A percentile compares a stretch with the other conserved stretches of the same genome.
These are phyloP conservation scores for Leptographium wingfieldii DNA, from an alignment of 2,329 filamentous ascomycete species.

Conservation along the genomic window DNA sequence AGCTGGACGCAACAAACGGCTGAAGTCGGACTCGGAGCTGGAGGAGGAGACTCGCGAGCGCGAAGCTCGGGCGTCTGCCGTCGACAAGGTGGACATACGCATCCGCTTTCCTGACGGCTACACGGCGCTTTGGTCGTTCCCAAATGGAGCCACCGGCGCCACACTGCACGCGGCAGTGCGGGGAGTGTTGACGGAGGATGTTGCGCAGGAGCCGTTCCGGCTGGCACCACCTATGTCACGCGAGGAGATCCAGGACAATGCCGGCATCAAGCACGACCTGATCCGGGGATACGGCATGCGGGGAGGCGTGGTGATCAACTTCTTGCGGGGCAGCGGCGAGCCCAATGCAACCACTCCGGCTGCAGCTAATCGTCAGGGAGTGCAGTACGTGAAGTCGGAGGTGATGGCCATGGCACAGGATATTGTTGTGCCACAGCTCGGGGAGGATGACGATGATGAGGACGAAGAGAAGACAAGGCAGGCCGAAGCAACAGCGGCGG, in stretches of 20 bases:
- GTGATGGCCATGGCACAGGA: constrained; percentile 51
- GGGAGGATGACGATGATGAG: constrained; percentile 24
- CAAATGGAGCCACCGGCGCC: constrained; percentile 52
- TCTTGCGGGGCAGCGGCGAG: constrained; percentile 49
- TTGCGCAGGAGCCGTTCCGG: constrained; percentile 53
- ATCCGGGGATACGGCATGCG: constrained; percentile 61
- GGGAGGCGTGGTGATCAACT: constrained; percentile 60
- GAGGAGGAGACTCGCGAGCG: constrained; percentile 55
- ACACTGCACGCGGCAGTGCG: constrained; percentile 65
- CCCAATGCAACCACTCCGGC: constrained; percentile 29
- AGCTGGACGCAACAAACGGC: constrained; percentile 56
- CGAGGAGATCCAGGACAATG: constrained; percentile 33
- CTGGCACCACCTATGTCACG: constrained; percentile 51
- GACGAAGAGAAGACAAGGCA: constrained; percentile 21
- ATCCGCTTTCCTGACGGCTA: constrained; percentile 83
- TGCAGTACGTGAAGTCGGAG: constrained; percentile 43
- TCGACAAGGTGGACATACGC: constrained; percentile 60
- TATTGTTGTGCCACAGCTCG: constrained; percentile 43
- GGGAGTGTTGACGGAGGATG: constrained; percentile 52
- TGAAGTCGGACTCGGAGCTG: constrained; percentile 73
- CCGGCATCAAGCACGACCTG: constrained; percentile 38
- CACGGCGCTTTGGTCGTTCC: constrained; percentile 60
- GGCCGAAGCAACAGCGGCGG: constrained; percentile 17
- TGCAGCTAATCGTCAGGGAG: constrained; percentile 36
- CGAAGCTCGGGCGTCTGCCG: constrained; percentile 49